phyloP scores from a whole-genome alignment of 352 stramenopile genomes.

The Phytophthora kernoviae region DNA sequence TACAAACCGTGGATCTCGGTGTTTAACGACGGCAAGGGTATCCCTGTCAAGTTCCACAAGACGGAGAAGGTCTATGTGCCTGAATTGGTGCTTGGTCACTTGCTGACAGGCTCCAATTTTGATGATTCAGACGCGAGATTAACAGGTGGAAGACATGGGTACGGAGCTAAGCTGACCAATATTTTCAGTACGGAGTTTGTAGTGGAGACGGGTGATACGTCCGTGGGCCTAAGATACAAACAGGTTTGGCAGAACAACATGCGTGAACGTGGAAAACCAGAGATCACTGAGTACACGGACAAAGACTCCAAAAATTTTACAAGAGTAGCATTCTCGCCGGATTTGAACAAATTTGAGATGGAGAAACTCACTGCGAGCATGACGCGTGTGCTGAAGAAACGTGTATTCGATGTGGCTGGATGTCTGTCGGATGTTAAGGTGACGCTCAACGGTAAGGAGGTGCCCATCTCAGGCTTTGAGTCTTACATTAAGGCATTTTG shows the following conservation, averaged over 20 bases:
- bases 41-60: constrained; percentile 97
- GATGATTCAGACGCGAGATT: constrained; percentile 97
- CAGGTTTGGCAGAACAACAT: constrained; percentile 98
- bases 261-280: constrained; percentile 86
- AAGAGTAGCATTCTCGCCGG: constrained; percentile 97
- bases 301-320: constrained; percentile 93
- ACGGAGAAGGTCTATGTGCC: constrained; percentile 97
- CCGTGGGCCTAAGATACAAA: constrained; percentile 74
- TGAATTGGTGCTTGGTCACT: constrained; percentile 98
- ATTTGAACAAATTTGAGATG: constrained; percentile 98
- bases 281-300: constrained; percentile 80
- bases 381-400: constrained; percentile 93
- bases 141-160: constrained; percentile 95
- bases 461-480: constrained; percentile 95
- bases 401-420: constrained; percentile 98
- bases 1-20: constrained; percentile 93
- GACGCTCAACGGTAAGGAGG: constrained; percentile 90
- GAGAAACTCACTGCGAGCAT: constrained; percentile 93
- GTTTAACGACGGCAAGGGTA: constrained; percentile 98
- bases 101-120: constrained; percentile 99
- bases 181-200: constrained; percentile 99
- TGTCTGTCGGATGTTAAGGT: constrained; percentile 93
- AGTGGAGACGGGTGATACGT: constrained; percentile 97
- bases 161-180: constrained; percentile 98
- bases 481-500: constrained; percentile 95